Base-by-base conservation (phyloP, 2,329 filamentous ascomycete species). In the Sporothrix curviconia region DNA sequence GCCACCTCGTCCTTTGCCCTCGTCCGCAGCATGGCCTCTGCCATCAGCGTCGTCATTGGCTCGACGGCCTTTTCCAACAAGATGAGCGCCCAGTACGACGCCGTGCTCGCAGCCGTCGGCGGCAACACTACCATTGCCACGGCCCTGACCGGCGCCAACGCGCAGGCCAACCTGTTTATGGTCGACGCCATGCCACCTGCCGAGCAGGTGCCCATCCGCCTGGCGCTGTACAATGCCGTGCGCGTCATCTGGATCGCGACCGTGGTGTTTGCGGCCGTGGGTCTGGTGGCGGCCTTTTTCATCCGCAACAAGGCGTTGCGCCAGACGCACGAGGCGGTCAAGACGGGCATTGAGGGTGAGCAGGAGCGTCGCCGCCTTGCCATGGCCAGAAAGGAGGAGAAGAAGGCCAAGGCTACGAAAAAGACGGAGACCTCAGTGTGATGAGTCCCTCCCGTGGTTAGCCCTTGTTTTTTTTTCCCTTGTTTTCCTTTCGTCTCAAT, bases 1-100 rank as follows among this genome's bases (percentile, higher is more conserved):
- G 82, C 79, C n/a, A 84, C 81, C 0, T 76, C 82, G 0, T 79
- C 80, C 3, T 82, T 83, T 64, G 70, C 74, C 3, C 84, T 85
- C 64, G 66, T 79, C 32, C 75, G 81, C 36, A 78, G 77, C 62
- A 68, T 84, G 32, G 57, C 61, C 34, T 49, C 49, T 5, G 60
- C 61, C 56, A 57, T 63, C 15, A 47, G 43, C 40, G 56, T 64
- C 54, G 61, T 64, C 49, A 32, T 50, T 50, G 62, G 49, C 55
- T 61, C 60, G 11, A 52, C 55, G 30, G 59, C 54, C 11, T 63
- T 64, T 50, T n/a, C 47, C 55, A 63, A 60, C 61, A 40, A 50
- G n/a, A 64, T 64, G 61, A 30, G 51, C 9, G 43, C n/a, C 14
- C 59, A 61, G 40, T 58, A 40, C 15, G 25, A 19, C 12, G 43